Percentiles rank a stretch among this genome's conserved stretches.
Evolutionary conservation across 2,329 filamentous ascomycete species (phyloP).

Genomic region (Ophiostoma ips): DNA sequence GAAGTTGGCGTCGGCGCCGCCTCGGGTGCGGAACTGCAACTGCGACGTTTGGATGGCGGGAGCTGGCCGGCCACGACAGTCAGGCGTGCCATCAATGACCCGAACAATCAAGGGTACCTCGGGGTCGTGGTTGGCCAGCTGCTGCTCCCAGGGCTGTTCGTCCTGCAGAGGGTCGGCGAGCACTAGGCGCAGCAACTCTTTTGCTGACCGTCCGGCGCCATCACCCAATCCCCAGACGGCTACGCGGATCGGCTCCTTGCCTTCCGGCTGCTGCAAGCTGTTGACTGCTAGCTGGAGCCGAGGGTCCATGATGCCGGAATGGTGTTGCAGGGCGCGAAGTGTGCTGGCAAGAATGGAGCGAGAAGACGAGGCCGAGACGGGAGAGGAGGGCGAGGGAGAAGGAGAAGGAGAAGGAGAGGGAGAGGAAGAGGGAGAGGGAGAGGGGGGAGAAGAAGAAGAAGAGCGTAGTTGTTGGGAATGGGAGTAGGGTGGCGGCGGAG

Average conservation of each 20-base stretch:
- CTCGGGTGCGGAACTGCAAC: background rate
- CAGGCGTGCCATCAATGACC: slow-evolving; percentile 23
- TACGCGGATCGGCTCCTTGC: slow-evolving; percentile 43
- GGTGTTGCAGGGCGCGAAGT: slow-evolving; percentile 45
- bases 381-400: background rate
- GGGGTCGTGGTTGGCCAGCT: slow-evolving; percentile 38
- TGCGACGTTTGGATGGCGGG: background rate
- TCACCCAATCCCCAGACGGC: slow-evolving; percentile 36
- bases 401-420: background rate
- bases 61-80: slow-evolving; percentile 18
- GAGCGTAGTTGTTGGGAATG: background rate
- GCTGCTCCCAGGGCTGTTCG: slow-evolving; percentile 52
- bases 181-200: slow-evolving; percentile 52
- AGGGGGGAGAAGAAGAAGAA: background rate
- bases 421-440: no score
- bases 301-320: slow-evolving; percentile 48
- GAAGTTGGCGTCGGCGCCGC: background rate
- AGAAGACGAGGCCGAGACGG: background rate
- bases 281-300: slow-evolving; percentile 57
- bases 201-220: slow-evolving; percentile 35
- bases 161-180: slow-evolving; percentile 55
- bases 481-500: background rate
- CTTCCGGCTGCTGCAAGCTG: slow-evolving; percentile 42
- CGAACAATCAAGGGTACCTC: slow-evolving; percentile 49
- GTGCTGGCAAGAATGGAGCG: slow-evolving; percentile 39